Conservation (phyloP, 768 basidiomycete genomes). For the Boletales sp. region DNA sequence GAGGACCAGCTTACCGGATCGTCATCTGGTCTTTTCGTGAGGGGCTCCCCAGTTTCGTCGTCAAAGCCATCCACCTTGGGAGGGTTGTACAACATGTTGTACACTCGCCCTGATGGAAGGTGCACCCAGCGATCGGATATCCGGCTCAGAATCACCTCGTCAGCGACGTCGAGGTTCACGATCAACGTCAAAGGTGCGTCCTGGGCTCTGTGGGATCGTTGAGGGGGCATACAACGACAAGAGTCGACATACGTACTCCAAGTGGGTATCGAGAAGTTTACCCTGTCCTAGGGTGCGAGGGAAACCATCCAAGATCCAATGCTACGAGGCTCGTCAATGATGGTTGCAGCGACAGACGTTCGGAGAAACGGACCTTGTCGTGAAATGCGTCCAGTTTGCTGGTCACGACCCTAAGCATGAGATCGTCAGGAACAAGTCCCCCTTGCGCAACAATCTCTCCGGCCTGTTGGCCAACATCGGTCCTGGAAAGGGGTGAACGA, state of each 20-base stretch:
- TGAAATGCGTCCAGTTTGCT: constrained; percentile 63
- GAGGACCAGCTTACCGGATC: constrained; percentile 65
- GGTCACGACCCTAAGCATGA: constrained; percentile 75
- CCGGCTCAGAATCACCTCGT: constrained; percentile 77
- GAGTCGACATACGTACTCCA: constrained; percentile 46
- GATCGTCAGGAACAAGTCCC: constrained; percentile 70
- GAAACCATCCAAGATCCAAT: constrained; percentile 93
- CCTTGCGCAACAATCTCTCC: constrained; percentile 79
- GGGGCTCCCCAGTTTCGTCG: constrained; percentile 81
- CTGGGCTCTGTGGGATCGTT: constrained; percentile 43
- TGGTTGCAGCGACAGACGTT: neutral
- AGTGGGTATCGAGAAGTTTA: constrained; percentile 68
- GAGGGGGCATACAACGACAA: neutral
- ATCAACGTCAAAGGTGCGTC: constrained; percentile 71
- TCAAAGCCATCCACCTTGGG: constrained; percentile 78
- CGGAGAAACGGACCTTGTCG: constrained; percentile 50
- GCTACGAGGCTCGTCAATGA: constrained; percentile 37
- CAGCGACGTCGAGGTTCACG: constrained; percentile 85
- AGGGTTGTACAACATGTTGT: constrained; percentile 85
- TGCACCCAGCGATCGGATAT: constrained; percentile 93
- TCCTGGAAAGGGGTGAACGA: constrained; percentile 36
- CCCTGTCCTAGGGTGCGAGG: constrained; percentile 88
- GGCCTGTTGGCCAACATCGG: constrained; percentile 68
- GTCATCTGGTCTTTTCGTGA: constrained; percentile 88
- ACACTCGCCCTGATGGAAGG: constrained; percentile 81